Base-by-base conservation (phyloP, 2,329 filamentous ascomycete species). In the Pseudogymnoascus sp. region DNA sequence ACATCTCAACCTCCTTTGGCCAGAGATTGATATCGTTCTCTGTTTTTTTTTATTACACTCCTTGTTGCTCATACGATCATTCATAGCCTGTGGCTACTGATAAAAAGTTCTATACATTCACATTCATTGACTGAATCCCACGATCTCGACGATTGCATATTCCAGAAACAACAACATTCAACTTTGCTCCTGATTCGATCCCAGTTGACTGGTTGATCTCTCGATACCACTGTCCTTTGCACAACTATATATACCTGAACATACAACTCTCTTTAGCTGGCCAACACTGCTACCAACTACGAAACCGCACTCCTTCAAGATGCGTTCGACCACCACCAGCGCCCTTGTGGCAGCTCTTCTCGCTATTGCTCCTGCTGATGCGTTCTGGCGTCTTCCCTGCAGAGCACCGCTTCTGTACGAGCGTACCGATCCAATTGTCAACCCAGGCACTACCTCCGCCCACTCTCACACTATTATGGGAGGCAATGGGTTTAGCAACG, bases 381-480 rank as follows among this genome's bases (percentile, higher is more conserved):
- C 79, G 60, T 83, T 81, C 74, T 83, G 78, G 76, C 79, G 80
- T 69, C 78, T 82, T 16, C 70, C 69, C 41, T 75, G 73, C 61
- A 54, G 61, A 10, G 65, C 62, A 13, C 70, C 71, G 45, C 73
- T 80, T 48, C 74, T 78, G n/a, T 71, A 77, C 36, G 76, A 85
- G 70, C 79, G 85, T 60, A 75, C 81, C 54, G 85, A 89, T 71
- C 86, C 86, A 1, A 83, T 89, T 66, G 74, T 87, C 54, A 77
- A 71, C 25, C 83, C 85, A 3, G 83, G 84, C 13, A 65, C 64
- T 0, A 75, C 85, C 3, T 80, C 84, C 4, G 71, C 73, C 6
- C 86, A 89, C 73, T 78, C 84, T 2, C 86, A 89, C 70, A 84
- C 81, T 10, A 79, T 89, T 65, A 81, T 84, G 72, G 86, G 86